Base-by-base conservation (phyloP, 495 filamentous ascomycete genomes). In the Filosporella fistucella region DNA sequence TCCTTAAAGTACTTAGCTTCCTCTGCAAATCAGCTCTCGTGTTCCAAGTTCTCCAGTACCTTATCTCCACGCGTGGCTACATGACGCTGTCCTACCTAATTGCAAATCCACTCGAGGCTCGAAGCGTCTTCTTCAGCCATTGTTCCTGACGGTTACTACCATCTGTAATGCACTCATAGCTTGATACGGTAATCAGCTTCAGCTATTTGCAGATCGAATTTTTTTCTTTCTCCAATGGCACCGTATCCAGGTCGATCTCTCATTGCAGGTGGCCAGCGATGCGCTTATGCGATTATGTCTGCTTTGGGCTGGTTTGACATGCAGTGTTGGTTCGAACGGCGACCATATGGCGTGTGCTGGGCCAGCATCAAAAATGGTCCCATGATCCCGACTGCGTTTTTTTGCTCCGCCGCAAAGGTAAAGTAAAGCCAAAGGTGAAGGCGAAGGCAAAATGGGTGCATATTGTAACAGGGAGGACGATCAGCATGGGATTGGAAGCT, bases 271-370 rank as follows among this genome's bases (percentile, higher is more conserved):
- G 28, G 8, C 28, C 28, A 8, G 8, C 28, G 42, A 46, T 49
- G 42, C 46, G 41, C 46, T 50, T 41, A 49, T 50, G 52, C 52
- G 45, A 40, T 46, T 35, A 29, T 30, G 21, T 44, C 52, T 47
- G 40, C 32, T 40, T 55, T 38, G 9, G 47, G 52, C 39, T 36
- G 29, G 26, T 38, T 40, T 24, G 14, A 25, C 38, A 17, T 48
- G 45, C 45, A 49, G 45, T 49, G 51, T 45, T 49, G 51, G 39
- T 38, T n/a, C 28, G 30, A 32, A 37, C 11, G 13, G 10, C 23
- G 23, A 14, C 20, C 3, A 2, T 42, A 17, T 44, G 45, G 39
- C 21, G 24, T 23, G 43, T 32, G 24, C 28, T 35, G 21, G 35
- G 22, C 17, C 42, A 45, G 49, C 42, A 21, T 34, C 37, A 38